Evolutionary conservation across 306 rosid species (phyloP).

Genomic region (Glycyrrhiza uralensis): DNA sequence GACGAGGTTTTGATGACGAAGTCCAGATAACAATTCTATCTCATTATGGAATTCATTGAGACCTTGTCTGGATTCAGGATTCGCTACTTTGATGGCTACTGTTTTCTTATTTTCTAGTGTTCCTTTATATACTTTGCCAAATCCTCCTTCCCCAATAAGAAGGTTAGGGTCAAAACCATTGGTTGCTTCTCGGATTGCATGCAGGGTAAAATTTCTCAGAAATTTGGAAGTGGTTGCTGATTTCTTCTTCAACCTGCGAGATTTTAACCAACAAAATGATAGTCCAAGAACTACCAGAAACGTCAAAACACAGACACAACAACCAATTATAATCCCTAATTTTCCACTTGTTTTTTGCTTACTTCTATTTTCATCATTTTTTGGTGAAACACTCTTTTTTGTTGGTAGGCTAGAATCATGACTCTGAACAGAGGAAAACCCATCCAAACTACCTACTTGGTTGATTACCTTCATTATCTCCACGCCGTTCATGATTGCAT

Average conservation of each 20-base stretch:
- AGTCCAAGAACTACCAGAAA: neutral
- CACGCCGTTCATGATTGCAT: neutral
- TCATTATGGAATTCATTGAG: slow-evolving; percentile 20
- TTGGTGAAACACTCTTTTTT: neutral
- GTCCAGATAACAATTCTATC: slow-evolving; percentile 6
- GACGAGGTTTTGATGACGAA: slow-evolving; percentile 15
- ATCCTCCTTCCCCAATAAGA: slow-evolving; percentile 75
- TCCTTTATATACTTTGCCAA: slow-evolving; percentile 77
- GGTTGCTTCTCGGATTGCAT: slow-evolving; percentile 48
- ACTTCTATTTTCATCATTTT: too few relatives aligned
- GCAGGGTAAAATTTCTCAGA: neutral
- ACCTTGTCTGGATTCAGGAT: slow-evolving; percentile 12
- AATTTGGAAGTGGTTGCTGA: neutral
- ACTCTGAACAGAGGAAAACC: neutral
- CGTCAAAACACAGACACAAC: neutral
- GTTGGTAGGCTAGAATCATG: neutral
- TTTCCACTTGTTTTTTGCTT: neutral
- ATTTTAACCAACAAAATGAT: neutral
- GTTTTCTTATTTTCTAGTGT: slow-evolving; percentile 61
- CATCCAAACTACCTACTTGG: neutral
- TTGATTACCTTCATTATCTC: neutral
- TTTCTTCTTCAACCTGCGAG: neutral
- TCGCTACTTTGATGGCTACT: slow-evolving; percentile 24
- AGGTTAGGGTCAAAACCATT: slow-evolving; percentile 40
- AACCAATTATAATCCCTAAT: neutral